These are phyloP conservation scores for Helenozyma baotianmanensis DNA, from an alignment of 805 yeast genomes.

Conservation along the genomic window DNA sequence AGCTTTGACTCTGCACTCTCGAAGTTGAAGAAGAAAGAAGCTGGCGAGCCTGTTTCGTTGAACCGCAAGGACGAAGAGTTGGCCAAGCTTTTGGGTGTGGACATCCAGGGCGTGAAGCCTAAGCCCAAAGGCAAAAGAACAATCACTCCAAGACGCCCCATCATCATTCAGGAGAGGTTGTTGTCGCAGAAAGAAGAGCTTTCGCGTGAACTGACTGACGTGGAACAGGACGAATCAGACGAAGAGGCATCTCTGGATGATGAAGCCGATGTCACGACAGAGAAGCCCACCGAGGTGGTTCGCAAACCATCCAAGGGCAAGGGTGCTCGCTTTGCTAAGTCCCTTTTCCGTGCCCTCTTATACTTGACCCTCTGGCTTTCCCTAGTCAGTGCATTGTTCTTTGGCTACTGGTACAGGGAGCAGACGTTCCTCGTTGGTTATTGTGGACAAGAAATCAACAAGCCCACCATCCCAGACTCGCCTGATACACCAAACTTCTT, in stretches of 20 bases:
- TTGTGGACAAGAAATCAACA: conserved; percentile 60
- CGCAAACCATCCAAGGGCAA: too few species aligned
- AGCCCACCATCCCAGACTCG: conserved; percentile 35
- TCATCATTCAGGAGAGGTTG: conserved; percentile 4
- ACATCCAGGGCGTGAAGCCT: conserved; percentile 11
- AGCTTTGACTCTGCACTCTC: conserved; percentile 14
- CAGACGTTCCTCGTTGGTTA: conserved; percentile 63
- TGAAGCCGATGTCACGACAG: background rate
- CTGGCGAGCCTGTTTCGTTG: background rate
- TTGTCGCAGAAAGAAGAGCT: too few species aligned
- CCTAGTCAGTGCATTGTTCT: conserved; percentile 33
- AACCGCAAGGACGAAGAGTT: conserved; percentile 9
- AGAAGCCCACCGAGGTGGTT: background rate
- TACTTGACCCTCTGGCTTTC: conserved; percentile 27
- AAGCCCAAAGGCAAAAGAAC: conserved; percentile 7
- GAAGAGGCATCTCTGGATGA: too few species aligned
- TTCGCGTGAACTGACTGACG: too few species aligned
- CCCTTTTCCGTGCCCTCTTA: conserved; percentile 7
- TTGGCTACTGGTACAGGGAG: conserved; percentile 59
- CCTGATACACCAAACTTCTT: conserved; percentile 26
- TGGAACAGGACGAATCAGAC: too few species aligned
- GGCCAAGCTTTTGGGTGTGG: conserved; percentile 13
- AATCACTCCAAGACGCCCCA: conserved; percentile 16
- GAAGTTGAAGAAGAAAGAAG: conserved; percentile 10
- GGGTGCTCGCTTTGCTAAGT: too few species aligned